phyloP scores from a whole-genome alignment of 108 stramenopile genomes.

The Schizochytrium sp. region DNA sequence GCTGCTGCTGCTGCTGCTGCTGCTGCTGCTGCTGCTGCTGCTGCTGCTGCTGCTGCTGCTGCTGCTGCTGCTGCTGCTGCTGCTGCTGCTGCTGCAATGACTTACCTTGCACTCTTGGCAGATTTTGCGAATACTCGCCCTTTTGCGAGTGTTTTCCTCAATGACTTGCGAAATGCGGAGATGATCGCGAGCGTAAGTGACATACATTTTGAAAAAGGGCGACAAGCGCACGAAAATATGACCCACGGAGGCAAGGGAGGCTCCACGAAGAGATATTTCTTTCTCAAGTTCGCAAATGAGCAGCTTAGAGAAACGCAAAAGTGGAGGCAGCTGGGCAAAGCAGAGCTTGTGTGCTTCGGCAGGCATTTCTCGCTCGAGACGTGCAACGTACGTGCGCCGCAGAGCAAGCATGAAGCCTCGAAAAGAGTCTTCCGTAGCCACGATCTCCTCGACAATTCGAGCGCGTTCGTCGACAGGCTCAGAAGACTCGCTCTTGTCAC shows the following conservation, averaged over 20 bases:
- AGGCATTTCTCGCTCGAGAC: background rate
- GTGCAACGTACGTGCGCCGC: background rate
- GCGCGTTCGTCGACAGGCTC: background rate
- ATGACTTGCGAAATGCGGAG: background rate
- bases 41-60: too few species aligned
- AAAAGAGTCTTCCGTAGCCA: background rate
- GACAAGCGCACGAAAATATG: background rate
- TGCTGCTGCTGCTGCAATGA: background rate
- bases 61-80: too few species aligned
- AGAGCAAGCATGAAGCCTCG: background rate
- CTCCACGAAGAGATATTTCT: background rate
- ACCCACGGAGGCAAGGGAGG: background rate
- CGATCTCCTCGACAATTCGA: background rate
- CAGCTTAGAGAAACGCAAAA: background rate
- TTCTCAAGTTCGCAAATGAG: background rate
- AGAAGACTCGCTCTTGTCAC: background rate
- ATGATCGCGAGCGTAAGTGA: background rate
- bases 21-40: too few species aligned
- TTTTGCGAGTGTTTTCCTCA: background rate
- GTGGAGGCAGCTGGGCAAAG: background rate
- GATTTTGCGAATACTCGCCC: background rate
- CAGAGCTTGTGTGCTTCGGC: background rate
- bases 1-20: too few species aligned
- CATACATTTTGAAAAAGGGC: constrained; percentile 17
- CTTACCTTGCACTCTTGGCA: background rate